Conservation (phyloP, 768 basidiomycete genomes). For the Boletus reticulatus region DNA sequence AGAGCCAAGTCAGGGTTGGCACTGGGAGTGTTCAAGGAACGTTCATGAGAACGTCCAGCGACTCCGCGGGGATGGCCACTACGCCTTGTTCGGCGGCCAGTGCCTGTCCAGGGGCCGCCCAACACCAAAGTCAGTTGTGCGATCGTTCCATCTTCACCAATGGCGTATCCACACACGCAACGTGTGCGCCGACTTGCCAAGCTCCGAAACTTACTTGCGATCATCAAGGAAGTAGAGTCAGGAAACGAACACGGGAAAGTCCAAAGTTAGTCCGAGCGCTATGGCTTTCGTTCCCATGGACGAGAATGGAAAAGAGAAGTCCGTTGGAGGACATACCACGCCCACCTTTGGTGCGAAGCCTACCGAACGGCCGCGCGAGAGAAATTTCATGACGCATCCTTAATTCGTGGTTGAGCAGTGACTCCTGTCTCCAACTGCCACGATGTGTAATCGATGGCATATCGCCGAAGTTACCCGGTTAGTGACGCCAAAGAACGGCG, state of each 20-base stretch:
- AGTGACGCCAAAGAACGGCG: neutral
- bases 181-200: neutral
- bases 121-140: too few species aligned
- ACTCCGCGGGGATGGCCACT: conserved; percentile 1
- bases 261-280: conserved; percentile 1
- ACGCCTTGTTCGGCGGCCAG: neutral
- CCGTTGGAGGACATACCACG: neutral
- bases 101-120: neutral
- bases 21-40: neutral
- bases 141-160: neutral
- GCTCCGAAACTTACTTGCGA: conserved; percentile 1
- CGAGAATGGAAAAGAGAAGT: neutral
- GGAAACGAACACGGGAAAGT: neutral
- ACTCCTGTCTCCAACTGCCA: neutral
- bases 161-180: neutral
- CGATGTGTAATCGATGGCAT: neutral
- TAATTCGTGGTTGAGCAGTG: neutral
- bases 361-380: neutral
- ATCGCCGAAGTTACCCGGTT: too few species aligned
- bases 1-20: neutral
- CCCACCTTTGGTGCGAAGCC: neutral
- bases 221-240: conserved; percentile 15
- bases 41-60: neutral
- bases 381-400: neutral
- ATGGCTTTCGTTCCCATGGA: conserved; percentile 1